Evolutionary conservation across 352 stramenopile species (phyloP).

Genomic region (Phytophthora chlamydospora): DNA sequence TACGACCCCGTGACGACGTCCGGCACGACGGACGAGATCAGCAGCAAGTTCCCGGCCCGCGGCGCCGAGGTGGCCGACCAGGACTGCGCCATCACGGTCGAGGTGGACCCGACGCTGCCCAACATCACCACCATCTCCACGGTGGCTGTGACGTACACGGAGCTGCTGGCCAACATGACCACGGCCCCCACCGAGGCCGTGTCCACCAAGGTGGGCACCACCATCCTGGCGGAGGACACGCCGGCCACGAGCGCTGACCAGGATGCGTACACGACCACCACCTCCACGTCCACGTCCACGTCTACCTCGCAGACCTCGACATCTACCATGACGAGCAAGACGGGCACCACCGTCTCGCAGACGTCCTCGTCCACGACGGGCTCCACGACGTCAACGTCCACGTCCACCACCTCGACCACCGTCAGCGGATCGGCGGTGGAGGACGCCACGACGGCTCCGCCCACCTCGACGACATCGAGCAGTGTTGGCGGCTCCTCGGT

Average conservation of each 20-base stretch:
- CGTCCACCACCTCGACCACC: constrained; percentile 26
- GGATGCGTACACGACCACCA: constrained; percentile 32
- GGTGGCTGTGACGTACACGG: constrained; percentile 15
- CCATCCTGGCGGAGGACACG: constrained; percentile 4
- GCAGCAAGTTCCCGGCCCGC: constrained; percentile 26
- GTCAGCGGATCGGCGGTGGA: constrained; percentile 1
- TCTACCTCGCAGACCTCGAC: constrained; percentile 13
- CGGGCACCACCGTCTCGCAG: constrained; percentile 13
- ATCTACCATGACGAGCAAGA: background rate
- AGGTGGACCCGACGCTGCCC: constrained; percentile 17
- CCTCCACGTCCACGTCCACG: constrained; percentile 19
- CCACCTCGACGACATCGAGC: background rate
- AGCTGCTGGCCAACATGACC: constrained; percentile 26
- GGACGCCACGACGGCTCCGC: background rate
- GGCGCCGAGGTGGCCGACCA: constrained; percentile 8
- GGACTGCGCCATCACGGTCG: constrained; percentile 23
- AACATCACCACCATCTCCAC: constrained; percentile 20
- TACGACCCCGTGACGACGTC: constrained; percentile 20
- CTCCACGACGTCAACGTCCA: constrained; percentile 15
- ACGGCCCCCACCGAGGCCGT: constrained; percentile 22
- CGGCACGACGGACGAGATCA: constrained; percentile 23
- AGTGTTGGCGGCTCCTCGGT: constrained; percentile 4
- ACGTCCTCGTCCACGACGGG: constrained; percentile 16
- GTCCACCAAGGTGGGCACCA: constrained; percentile 23
- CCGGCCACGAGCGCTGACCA: constrained; percentile 21